Evolutionary conservation across 768 basidiomycete genomes (phyloP).

Genomic region (Podaxis pistillaris): DNA sequence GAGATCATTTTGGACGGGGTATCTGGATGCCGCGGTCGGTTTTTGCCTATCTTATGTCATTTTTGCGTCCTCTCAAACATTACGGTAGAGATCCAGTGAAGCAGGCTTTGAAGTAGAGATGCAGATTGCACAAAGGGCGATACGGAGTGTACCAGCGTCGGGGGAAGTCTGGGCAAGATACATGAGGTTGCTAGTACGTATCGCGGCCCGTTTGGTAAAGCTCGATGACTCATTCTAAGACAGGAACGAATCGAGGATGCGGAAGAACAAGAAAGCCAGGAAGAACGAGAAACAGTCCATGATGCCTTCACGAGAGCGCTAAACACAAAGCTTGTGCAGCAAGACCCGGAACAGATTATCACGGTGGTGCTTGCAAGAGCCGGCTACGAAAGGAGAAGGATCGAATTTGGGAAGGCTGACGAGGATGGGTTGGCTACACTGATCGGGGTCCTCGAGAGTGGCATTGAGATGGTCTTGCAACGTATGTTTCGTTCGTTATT

Average conservation of each 20-base stretch:
- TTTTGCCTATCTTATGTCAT: not conserved
- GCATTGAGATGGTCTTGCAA: conserved; percentile 57
- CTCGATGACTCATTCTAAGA: not conserved
- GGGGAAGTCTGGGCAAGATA: conserved; percentile 81
- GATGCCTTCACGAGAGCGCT: conserved; percentile 61
- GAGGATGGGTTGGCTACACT: conserved; percentile 52
- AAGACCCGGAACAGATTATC: conserved; percentile 63
- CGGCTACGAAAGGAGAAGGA: conserved; percentile 56
- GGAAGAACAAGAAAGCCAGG: conserved; percentile 45
- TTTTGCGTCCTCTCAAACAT: not conserved
- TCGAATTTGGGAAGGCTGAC: conserved; percentile 44
- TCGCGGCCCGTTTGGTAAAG: not conserved
- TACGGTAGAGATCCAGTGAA: conserved; percentile 44
- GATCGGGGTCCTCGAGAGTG: conserved; percentile 60
- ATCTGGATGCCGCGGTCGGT: conserved; percentile 68
- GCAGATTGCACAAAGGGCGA: conserved; percentile 50
- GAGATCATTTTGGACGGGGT: conserved; percentile 70
- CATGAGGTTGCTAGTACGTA: conserved; percentile 64
- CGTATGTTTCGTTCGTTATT: conserved; percentile 34
- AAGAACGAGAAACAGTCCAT: conserved; percentile 35
- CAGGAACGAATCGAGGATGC: conserved; percentile 4
- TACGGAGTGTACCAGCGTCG: conserved; percentile 70
- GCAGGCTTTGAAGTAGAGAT: conserved; percentile 41
- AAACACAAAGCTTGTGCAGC: conserved; percentile 49
- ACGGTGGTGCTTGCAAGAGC: conserved; percentile 63